Evolutionary conservation across 176 grass and related monocot genomes (phyloP).

Genomic region (Triticum aestivum): DNA sequence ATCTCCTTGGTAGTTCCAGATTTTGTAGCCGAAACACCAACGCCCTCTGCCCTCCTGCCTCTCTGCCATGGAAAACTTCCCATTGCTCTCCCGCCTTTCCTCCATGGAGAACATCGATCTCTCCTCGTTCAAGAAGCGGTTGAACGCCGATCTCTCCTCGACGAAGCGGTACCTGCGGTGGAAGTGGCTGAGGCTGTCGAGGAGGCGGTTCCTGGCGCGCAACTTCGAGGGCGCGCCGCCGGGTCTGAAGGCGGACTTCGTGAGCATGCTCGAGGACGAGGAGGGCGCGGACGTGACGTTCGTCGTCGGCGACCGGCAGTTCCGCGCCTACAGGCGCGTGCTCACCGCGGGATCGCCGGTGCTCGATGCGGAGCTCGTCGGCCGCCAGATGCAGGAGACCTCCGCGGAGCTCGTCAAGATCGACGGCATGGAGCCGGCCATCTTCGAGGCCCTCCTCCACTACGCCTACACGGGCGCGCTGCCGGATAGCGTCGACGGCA

Average conservation of each 20-base stretch:
- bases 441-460: constrained; percentile 17
- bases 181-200: neutral
- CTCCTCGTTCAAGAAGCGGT: neutral
- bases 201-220: neutral
- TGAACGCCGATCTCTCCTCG: neutral
- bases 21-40: neutral
- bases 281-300: neutral
- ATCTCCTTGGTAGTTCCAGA: neutral
- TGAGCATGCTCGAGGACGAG: neutral
- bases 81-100: neutral
- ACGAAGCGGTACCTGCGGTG: neutral
- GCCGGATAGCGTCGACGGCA: neutral
- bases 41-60: neutral
- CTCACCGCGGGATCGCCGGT: neutral
- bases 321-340: neutral
- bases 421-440: constrained; percentile 11
- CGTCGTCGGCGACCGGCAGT: neutral
- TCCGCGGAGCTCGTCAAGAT: neutral
- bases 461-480: neutral
- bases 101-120: neutral
- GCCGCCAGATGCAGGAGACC: neutral
- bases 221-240: neutral
- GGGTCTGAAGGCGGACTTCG: neutral
- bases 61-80: neutral
- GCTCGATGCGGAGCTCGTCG: constrained; percentile 13